These are phyloP conservation scores for Rhizopus delemar DNA, from an alignment of 371 early-diverging fungal genomes.

Conservation along the genomic window DNA sequence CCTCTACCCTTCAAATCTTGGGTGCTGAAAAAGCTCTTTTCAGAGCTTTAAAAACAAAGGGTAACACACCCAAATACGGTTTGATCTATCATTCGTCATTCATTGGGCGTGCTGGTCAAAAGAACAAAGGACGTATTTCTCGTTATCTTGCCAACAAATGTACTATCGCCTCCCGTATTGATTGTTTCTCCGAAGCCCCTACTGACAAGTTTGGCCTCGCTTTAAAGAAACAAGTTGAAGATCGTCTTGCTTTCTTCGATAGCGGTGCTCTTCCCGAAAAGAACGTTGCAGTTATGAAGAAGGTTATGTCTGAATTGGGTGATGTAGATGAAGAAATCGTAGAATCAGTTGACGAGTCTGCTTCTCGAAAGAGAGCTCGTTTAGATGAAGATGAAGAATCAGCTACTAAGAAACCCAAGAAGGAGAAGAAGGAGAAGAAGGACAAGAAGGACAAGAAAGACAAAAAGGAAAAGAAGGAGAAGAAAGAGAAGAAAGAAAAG, in stretches of 20 bases:
- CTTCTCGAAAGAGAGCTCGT: constrained; percentile 39
- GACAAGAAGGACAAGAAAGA: constrained; percentile 54
- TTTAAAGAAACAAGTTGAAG: constrained; percentile 94
- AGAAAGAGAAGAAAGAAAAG: constrained; percentile 58
- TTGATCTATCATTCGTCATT: constrained; percentile 96
- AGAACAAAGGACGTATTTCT: constrained; percentile 98
- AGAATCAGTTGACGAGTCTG: constrained; percentile 1
- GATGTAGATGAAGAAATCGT: constrained; percentile 64
- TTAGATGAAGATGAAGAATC: constrained; percentile 36
- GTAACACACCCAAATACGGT: constrained; percentile 99
- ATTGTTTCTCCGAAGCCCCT: constrained; percentile 90
- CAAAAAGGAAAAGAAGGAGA: constrained; percentile 59
- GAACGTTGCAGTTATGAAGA: constrained; percentile 94
- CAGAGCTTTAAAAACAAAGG: constrained; percentile 96
- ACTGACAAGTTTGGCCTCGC: constrained; percentile 94
- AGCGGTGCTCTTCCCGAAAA: constrained; percentile 84
- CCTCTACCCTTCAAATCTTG: constrained; percentile 97
- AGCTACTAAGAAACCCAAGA: constrained; percentile 37
- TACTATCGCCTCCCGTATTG: constrained; percentile 96
- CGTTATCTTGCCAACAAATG: constrained; percentile 98
- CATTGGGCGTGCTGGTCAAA: constrained; percentile 91
- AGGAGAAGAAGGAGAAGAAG: constrained; percentile 58
- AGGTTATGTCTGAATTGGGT: constrained; percentile 75
- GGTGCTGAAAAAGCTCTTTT: constrained; percentile 99
- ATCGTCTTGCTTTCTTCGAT: constrained; percentile 93